Conservation (phyloP, 2,329 filamentous ascomycete genomes). For the Penicillium sp. region DNA sequence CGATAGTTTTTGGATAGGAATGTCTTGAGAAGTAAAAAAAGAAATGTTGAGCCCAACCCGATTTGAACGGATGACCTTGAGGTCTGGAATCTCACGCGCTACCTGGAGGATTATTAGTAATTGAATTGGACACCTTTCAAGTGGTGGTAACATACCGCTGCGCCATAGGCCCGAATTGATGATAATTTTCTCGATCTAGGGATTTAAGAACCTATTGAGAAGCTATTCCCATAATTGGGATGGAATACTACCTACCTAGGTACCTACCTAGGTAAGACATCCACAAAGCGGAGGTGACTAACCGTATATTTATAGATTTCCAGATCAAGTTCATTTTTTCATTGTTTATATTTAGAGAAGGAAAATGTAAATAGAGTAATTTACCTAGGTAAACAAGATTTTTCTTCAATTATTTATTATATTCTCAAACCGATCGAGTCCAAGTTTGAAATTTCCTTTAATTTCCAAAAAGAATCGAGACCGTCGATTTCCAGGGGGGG, state of each 20-base stretch:
- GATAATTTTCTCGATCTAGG: rapidly evolving
- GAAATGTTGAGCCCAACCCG: background rate
- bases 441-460: background rate
- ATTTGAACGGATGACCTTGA: background rate
- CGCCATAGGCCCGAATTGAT: background rate
- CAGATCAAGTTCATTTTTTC: background rate
- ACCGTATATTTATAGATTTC: slow-evolving; percentile 4
- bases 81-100: background rate
- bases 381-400: background rate
- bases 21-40: background rate
- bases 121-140: too few relatives aligned
- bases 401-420: too few relatives aligned
- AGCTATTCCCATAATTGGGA: too few relatives aligned
- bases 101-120: too few relatives aligned
- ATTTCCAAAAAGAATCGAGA: slow-evolving; percentile 1
- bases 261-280: too few relatives aligned
- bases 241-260: too few relatives aligned
- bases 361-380: background rate
- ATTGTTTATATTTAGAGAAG: background rate
- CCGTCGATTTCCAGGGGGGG: slow-evolving; percentile 4
- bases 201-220: too few relatives aligned
- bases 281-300: background rate
- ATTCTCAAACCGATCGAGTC: too few relatives aligned
- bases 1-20: too few relatives aligned
- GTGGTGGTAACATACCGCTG: background rate